Conservation (phyloP, 2,329 filamentous ascomycete genomes). For the Hawksworthiomyces lignivorus region DNA sequence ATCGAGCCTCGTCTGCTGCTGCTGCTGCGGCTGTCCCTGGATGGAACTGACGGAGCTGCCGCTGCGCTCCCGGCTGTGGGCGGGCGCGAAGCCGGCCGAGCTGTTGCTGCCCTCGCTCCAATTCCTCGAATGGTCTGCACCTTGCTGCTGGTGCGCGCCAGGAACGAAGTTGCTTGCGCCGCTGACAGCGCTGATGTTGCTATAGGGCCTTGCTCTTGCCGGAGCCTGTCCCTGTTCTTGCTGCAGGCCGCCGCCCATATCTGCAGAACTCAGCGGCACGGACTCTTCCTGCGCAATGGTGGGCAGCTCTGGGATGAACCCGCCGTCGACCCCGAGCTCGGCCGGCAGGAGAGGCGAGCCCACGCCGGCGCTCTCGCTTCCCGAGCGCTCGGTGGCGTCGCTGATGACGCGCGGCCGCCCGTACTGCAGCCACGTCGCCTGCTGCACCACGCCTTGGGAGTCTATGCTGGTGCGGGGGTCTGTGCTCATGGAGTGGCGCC, state of each 20-base stretch:
- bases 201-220: slow-evolving; percentile 18
- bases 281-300: slow-evolving; percentile 5
- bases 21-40: background rate
- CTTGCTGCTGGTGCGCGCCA: slow-evolving; percentile 14
- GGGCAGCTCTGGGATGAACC: slow-evolving; percentile 30
- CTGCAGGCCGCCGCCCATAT: background rate
- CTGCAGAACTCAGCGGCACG: background rate
- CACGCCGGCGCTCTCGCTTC: slow-evolving; percentile 19
- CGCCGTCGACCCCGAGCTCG: slow-evolving; percentile 31
- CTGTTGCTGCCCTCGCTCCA: slow-evolving; percentile 20
- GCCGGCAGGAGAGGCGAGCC: slow-evolving; percentile 21
- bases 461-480: slow-evolving; percentile 27
- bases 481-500: slow-evolving; percentile 16
- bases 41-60: slow-evolving; percentile 12
- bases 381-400: slow-evolving; percentile 34
- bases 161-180: background rate
- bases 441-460: slow-evolving; percentile 25
- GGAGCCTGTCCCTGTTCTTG: background rate
- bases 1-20: slow-evolving; percentile 18
- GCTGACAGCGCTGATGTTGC: slow-evolving; percentile 12
- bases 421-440: slow-evolving; percentile 13
- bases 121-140: slow-evolving; percentile 18
- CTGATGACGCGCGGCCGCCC: slow-evolving; percentile 34
- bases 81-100: slow-evolving; percentile 3
- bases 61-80: slow-evolving; percentile 14